Conservation (phyloP, 2,329 filamentous ascomycete species). For the Nemania serpens region DNA sequence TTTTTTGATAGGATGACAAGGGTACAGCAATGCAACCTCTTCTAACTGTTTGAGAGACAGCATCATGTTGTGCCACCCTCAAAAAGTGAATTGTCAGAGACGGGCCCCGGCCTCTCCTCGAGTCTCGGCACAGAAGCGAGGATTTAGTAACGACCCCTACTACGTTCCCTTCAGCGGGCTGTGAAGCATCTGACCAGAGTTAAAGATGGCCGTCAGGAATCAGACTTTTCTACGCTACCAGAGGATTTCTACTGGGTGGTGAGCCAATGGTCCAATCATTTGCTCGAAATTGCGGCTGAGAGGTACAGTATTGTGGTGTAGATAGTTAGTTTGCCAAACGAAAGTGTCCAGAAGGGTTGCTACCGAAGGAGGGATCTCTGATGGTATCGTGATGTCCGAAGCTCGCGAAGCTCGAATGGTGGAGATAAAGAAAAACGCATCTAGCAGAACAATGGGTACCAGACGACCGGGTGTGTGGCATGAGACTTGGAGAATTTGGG, state of each 20-base stretch:
- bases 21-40: constrained; percentile 26
- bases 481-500: too few species aligned
- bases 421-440: background rate
- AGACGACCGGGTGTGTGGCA: too few species aligned
- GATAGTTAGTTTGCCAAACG: background rate
- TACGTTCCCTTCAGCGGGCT: too few species aligned
- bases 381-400: background rate
- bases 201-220: background rate
- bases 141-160: too few species aligned
- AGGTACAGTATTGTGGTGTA: too few species aligned
- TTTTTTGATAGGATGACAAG: background rate
- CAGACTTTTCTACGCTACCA: too few species aligned
- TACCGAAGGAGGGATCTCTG: background rate
- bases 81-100: background rate
- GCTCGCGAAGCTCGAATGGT: background rate
- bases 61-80: constrained; percentile 34
- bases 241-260: too few species aligned
- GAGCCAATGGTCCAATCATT: background rate
- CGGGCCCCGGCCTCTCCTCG: background rate
- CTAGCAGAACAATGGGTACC: too few species aligned
- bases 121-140: background rate
- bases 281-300: background rate
- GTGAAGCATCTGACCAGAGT: background rate
- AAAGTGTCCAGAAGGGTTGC: background rate
- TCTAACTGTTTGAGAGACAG: constrained; percentile 20